Percentiles rank a stretch among this genome's conserved stretches.
These are phyloP conservation scores for Vanrija humicola DNA, from an alignment of 1,284 basidiomycete species.

Conservation along the genomic window DNA sequence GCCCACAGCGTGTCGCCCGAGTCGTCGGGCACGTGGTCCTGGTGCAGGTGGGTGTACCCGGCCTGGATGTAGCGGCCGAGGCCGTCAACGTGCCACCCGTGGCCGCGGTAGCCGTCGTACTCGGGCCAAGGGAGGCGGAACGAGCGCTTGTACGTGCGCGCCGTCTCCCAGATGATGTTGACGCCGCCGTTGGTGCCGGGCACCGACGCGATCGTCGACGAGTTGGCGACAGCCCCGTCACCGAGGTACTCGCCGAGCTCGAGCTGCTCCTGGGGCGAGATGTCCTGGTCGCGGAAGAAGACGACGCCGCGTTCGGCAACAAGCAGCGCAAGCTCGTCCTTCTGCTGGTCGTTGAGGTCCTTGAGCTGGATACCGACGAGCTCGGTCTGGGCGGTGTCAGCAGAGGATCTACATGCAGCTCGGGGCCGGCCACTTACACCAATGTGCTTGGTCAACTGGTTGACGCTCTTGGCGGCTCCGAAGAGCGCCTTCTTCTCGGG, in stretches of 20 bases:
- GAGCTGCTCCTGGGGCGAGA: slow-evolving; percentile 39
- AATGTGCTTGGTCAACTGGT: slow-evolving; percentile 13
- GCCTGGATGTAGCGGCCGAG: too few relatives aligned
- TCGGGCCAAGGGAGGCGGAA: slow-evolving; percentile 44
- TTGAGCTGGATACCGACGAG: slow-evolving; percentile 19
- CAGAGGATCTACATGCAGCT: background rate
- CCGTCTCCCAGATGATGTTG: too few relatives aligned
- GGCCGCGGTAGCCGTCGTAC: slow-evolving; percentile 49
- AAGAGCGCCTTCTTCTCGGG: slow-evolving; percentile 21
- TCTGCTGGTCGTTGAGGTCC: slow-evolving; percentile 13
- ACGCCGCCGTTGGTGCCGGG: too few relatives aligned
- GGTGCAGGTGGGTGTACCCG: too few relatives aligned
- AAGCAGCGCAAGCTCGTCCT: slow-evolving; percentile 7
- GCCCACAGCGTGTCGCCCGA: background rate
- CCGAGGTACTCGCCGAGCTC: slow-evolving; percentile 32
- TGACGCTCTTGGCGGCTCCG: slow-evolving; percentile 15
- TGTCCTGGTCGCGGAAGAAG: slow-evolving; percentile 61
- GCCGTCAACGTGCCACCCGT: too few relatives aligned
- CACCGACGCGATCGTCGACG: too few relatives aligned
- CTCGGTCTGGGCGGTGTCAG: background rate
- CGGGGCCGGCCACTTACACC: slow-evolving; percentile 2
- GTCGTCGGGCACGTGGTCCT: background rate
- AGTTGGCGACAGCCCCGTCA: slow-evolving; percentile 52
- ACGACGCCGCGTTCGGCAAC: slow-evolving; percentile 67
- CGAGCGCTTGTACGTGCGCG: too few relatives aligned